phyloP scores from a whole-genome alignment of 164 flowering plant genomes.

The Chimonanthus praecox region DNA sequence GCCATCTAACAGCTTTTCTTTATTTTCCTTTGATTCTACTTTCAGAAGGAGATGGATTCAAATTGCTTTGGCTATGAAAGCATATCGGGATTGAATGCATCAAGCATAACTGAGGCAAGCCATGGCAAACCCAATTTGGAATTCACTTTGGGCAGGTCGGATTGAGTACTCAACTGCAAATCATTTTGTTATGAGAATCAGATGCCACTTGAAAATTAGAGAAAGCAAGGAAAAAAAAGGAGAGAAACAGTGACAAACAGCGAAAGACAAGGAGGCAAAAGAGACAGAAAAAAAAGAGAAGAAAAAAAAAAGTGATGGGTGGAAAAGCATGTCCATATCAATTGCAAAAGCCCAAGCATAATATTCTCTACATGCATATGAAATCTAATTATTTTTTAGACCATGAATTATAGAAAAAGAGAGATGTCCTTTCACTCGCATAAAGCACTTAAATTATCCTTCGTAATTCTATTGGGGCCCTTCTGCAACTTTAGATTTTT shows the following conservation, averaged over 20 bases:
- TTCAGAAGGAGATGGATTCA: conserved; percentile 23
- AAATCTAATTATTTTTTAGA: conserved; percentile 38
- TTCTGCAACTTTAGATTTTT: not conserved
- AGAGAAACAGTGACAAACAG: not conserved
- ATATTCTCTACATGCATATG: conserved; percentile 52
- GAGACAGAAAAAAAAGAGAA: conserved; percentile 6
- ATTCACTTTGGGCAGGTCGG: conserved; percentile 82
- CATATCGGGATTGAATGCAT: conserved; percentile 51
- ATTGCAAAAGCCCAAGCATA: conserved; percentile 38
- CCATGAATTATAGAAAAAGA: not conserved
- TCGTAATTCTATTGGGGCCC: not conserved
- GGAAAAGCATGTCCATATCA: conserved; percentile 29
- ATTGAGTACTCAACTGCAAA: conserved; percentile 54
- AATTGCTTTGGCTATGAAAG: conserved; percentile 55
- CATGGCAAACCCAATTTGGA: conserved; percentile 57
- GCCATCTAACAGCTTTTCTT: too few species aligned
- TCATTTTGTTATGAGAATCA: conserved; percentile 21
- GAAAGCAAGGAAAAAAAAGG: conserved; percentile 13
- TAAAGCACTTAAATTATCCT: not conserved
- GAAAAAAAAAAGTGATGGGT: conserved; percentile 14
- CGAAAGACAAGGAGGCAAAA: too few species aligned
- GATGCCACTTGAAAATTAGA: conserved; percentile 46
- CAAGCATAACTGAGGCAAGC: conserved; percentile 39
- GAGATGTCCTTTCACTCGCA: not conserved
- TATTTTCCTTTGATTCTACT: not conserved